A percentile compares a stretch with the other conserved stretches of the same genome.
phyloP scores from a whole-genome alignment of 371 early-diverging fungal species.

The Nematocida major region DNA sequence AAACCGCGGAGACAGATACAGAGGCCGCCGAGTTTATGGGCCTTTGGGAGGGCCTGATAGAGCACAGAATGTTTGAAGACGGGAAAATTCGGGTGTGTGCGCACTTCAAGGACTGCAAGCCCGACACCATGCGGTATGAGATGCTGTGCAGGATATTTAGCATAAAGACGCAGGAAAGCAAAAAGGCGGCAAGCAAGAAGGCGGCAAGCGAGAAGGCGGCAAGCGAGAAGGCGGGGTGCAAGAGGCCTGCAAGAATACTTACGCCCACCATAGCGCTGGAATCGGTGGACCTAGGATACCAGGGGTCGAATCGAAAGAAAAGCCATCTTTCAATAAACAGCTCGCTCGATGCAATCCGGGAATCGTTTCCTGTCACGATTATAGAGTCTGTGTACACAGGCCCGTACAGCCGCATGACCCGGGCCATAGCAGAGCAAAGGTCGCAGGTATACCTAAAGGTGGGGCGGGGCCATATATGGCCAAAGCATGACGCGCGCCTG shows the following conservation, averaged over 20 bases:
- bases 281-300: background rate
- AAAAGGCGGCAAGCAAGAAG: background rate
- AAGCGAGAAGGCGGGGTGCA: too few relatives aligned
- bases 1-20: background rate
- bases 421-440: background rate
- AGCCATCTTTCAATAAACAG: background rate
- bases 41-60: constrained; percentile 17
- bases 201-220: background rate
- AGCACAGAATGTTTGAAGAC: constrained; percentile 33
- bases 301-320: background rate
- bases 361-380: constrained; percentile 3
- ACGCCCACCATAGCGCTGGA: constrained; percentile 23
- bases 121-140: constrained; percentile 11
- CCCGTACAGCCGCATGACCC: background rate
- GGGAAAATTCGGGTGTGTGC: constrained; percentile 41
- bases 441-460: constrained; percentile 9
- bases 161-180: background rate
- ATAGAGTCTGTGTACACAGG: constrained; percentile 6
- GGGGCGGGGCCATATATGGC: constrained; percentile 30
- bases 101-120: background rate
- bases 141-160: constrained; percentile 17
- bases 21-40: constrained; percentile 1
- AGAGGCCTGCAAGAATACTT: constrained; percentile 13
- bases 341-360: background rate
- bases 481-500: constrained; percentile 2